Percentiles rank a stretch among this genome's conserved stretches.
Conservation (phyloP, 2,329 filamentous ascomycete genomes). For the Colletotrichum aenigma region DNA sequence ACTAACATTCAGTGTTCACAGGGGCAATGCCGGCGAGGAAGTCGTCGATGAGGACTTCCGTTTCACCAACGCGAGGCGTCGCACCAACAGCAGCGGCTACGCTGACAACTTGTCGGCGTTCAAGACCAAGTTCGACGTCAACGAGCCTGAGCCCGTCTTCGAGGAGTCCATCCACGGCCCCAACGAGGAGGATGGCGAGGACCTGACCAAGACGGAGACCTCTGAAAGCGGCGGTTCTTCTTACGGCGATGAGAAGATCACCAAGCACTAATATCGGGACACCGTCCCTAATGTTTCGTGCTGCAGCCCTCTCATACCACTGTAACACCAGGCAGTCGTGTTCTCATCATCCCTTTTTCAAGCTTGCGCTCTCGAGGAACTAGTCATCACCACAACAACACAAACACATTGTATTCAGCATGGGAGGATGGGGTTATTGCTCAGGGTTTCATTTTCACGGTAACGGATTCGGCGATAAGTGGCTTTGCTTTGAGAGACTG, state of each 20-base stretch:
- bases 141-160: constrained; percentile 89
- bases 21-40: constrained; percentile 86
- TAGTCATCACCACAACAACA: neutral
- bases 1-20: constrained; percentile 39
- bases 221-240: constrained; percentile 65
- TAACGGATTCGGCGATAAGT: constrained; percentile 3
- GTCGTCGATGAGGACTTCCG: constrained; percentile 83
- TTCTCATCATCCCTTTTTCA: neutral
- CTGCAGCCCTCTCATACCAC: neutral
- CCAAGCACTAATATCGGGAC: constrained; percentile 17
- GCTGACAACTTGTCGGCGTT: constrained; percentile 75
- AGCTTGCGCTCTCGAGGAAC: neutral
- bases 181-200: constrained; percentile 53
- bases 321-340: constrained; percentile 4
- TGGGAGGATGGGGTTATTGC: neutral
- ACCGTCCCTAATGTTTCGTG: neutral
- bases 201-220: constrained; percentile 59
- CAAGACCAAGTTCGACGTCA: constrained; percentile 95
- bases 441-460: neutral
- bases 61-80: constrained; percentile 84
- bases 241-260: constrained; percentile 52
- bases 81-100: constrained; percentile 86
- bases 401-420: neutral
- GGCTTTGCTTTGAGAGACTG: constrained; percentile 9
- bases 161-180: constrained; percentile 84